phyloP scores from a whole-genome alignment of 148 eudicot genomes.

The Camellia lanceoleosa region DNA sequence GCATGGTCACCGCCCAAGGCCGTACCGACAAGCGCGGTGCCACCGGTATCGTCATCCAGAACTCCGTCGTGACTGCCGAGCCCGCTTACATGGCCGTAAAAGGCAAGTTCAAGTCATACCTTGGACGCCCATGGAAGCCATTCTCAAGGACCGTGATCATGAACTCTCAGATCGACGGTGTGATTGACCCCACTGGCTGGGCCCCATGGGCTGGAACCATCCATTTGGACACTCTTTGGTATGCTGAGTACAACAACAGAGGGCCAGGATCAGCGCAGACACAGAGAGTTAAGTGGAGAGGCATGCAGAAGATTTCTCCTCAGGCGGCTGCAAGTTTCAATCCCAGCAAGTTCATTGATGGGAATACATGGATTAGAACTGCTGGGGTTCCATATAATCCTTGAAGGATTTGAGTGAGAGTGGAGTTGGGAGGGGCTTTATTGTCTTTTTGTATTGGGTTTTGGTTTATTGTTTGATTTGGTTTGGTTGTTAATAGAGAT shows the following conservation, averaged over 20 bases:
- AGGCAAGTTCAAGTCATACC: conserved; percentile 32
- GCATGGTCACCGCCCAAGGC: conserved; percentile 61
- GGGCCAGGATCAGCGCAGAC: not conserved
- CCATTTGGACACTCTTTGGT: conserved; percentile 41
- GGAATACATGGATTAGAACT: conserved; percentile 42
- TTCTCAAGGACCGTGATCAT: conserved; percentile 62
- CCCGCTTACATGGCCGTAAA: conserved; percentile 29
- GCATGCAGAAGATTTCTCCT: conserved; percentile 31
- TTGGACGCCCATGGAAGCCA: conserved; percentile 76
- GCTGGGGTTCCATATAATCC: not conserved
- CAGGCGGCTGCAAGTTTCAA: conserved; percentile 23
- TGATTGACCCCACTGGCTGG: conserved; percentile 55
- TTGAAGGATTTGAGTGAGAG: no score
- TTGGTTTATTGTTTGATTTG: no score
- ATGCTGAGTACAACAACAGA: conserved; percentile 50
- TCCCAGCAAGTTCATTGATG: conserved; percentile 25
- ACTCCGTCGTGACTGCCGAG: conserved; percentile 45
- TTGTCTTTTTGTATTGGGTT: no score
- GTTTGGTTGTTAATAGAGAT: no score
- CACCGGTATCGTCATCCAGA: conserved; percentile 44
- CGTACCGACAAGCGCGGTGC: conserved; percentile 20
- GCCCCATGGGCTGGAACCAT: conserved; percentile 46
- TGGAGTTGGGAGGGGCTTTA: no score
- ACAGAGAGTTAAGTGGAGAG: conserved; percentile 47
- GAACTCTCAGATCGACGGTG: conserved; percentile 51